A percentile compares a stretch with the other conserved stretches of the same genome.
phyloP scores from a whole-genome alignment of 768 basidiomycete genomes.

The Russula vinacea region DNA sequence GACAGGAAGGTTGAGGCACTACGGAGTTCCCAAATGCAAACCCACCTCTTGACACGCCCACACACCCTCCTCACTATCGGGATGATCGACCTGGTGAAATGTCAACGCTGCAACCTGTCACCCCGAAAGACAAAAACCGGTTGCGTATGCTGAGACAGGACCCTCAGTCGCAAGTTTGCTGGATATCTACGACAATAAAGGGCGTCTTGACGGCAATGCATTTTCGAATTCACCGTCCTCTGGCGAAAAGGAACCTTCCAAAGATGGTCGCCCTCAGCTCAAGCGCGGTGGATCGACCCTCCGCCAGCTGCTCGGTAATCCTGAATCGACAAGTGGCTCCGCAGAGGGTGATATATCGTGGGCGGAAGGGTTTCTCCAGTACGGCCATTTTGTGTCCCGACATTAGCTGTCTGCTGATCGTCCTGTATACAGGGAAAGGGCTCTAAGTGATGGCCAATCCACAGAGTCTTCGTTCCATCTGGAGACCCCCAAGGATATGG shows the following conservation, averaged over 20 bases:
- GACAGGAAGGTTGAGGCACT: slow-evolving; percentile 54
- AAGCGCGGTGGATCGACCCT: slow-evolving; percentile 68
- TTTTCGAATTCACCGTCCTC: slow-evolving; percentile 61
- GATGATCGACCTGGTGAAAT: slow-evolving; percentile 30
- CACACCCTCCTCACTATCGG: slow-evolving; percentile 31
- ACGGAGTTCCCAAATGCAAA: slow-evolving; percentile 68
- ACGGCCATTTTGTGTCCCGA: background rate
- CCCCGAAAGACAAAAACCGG: slow-evolving; percentile 49
- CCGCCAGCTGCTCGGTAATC: slow-evolving; percentile 64
- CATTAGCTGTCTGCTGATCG: background rate
- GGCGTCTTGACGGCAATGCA: slow-evolving; percentile 54
- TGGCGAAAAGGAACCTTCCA: slow-evolving; percentile 30
- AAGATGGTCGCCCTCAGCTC: slow-evolving; percentile 50
- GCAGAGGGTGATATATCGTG: slow-evolving; percentile 77
- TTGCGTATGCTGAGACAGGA: slow-evolving; percentile 63
- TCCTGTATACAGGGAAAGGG: slow-evolving; percentile 43
- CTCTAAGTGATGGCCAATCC: slow-evolving; percentile 39
- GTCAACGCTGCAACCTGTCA: slow-evolving; percentile 40
- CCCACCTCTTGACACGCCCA: slow-evolving; percentile 37
- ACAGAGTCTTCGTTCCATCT: slow-evolving; percentile 50
- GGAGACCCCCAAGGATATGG: slow-evolving; percentile 49
- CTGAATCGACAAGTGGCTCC: slow-evolving; percentile 38
- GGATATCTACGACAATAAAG: slow-evolving; percentile 70
- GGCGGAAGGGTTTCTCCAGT: slow-evolving; percentile 76
- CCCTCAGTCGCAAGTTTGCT: slow-evolving; percentile 72